phyloP scores from a whole-genome alignment of 1,284 basidiomycete species.

The Wallemia mellicola region DNA sequence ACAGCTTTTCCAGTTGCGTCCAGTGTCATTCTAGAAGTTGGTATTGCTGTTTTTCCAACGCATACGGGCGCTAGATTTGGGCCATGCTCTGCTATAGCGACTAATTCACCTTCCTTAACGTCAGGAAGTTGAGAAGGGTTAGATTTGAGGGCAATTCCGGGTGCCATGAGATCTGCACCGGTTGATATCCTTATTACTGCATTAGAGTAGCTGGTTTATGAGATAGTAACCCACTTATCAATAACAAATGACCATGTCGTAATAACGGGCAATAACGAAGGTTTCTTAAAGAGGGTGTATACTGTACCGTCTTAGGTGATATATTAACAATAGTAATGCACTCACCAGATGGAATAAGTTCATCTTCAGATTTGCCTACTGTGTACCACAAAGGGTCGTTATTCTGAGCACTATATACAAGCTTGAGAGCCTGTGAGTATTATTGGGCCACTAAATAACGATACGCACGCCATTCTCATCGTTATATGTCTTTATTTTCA shows the following conservation, averaged over 20 bases:
- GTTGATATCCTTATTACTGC: neutral
- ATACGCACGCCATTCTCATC: conserved; percentile 3
- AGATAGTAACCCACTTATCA: neutral
- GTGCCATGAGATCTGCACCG: conserved; percentile 5
- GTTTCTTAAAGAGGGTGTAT: conserved; percentile 3
- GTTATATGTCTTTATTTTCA: conserved; percentile 3
- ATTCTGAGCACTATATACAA: neutral
- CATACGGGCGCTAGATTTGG: neutral
- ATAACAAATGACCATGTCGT: conserved; percentile 5
- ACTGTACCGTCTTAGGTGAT: conserved; percentile 1
- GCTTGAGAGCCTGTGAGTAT: conserved; percentile 3
- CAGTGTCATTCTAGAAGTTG: neutral
- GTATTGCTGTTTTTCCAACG: neutral
- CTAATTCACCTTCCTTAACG: conserved; percentile 3
- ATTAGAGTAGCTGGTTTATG: neutral
- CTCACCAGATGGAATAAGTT: neutral
- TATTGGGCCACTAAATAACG: neutral
- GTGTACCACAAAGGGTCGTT: conserved; percentile 4
- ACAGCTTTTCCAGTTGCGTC: neutral
- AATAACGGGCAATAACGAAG: conserved; percentile 3
- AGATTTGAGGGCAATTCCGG: conserved; percentile 2
- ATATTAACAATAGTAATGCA: neutral
- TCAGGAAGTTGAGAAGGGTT: neutral
- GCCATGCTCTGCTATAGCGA: conserved; percentile 3
- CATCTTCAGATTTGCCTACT: conserved; percentile 1